Evolutionary conservation across 306 rosid genomes (phyloP).

Genomic region (Quercus rubra): DNA sequence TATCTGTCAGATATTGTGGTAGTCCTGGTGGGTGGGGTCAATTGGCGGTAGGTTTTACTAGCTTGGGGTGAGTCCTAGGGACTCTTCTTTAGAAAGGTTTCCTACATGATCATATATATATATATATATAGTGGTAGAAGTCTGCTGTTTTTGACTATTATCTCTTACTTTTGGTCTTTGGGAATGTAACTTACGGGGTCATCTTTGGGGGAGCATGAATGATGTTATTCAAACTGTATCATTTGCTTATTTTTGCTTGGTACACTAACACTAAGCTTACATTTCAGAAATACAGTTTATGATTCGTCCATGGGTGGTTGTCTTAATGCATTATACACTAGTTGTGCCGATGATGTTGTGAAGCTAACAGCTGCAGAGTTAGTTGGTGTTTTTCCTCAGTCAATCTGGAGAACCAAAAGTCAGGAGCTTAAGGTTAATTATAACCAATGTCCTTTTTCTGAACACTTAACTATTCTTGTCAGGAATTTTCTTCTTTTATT

Average conservation of each 20-base stretch:
- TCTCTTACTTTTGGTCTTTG: not conserved
- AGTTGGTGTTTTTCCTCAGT: conserved; percentile 52
- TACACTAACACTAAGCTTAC: conserved; percentile 23
- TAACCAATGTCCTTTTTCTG: conserved; percentile 20
- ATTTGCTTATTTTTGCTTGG: conserved; percentile 5
- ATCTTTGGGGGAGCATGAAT: not conserved
- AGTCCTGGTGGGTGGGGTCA: no score
- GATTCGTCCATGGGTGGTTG: conserved; percentile 83
- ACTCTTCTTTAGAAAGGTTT: no score
- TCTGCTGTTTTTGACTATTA: not conserved
- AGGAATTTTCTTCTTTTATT: conserved; percentile 12
- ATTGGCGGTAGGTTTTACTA: no score
- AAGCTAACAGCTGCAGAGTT: conserved; percentile 76
- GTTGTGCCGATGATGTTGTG: conserved; percentile 68
- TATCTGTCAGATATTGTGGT: not conserved
- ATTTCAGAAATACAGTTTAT: conserved; percentile 64
- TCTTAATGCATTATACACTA: conserved; percentile 63
- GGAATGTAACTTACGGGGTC: not conserved
- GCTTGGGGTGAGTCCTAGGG: no score
- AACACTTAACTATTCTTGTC: conserved; percentile 20
- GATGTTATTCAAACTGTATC: conserved; percentile 1
- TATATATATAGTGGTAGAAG: not conserved
- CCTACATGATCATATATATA: no score
- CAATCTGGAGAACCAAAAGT: conserved; percentile 74
- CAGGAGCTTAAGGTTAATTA: conserved; percentile 81